Evolutionary conservation across 345 rosid species (phyloP).

Genomic region (Viola odorata): DNA sequence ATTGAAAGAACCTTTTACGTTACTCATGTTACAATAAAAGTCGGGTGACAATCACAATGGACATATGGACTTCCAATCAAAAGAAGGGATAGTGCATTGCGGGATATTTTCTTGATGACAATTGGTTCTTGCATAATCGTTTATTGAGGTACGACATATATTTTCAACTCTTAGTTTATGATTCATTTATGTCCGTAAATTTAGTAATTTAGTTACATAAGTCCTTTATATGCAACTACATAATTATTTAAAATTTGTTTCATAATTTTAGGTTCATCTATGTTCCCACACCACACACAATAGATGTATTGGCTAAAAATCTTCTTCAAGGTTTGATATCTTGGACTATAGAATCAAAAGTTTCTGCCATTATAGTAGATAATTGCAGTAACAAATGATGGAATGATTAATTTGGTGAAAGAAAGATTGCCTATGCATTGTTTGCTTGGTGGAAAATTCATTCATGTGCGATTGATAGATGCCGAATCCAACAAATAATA

Average conservation of each 20-base stretch:
- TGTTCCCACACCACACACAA: no score
- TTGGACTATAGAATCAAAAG: no score
- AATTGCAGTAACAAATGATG: conserved; percentile 1
- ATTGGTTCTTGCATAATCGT: neutral
- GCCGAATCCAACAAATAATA: no score
- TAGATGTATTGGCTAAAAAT: no score
- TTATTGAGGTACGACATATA: neutral
- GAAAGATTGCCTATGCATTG: neutral
- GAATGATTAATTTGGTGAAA: neutral
- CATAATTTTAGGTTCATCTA: no score
- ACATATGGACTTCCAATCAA: conserved; percentile 6
- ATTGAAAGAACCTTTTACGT: neutral
- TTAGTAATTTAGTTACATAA: no score
- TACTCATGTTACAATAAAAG: neutral
- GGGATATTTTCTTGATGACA: conserved; percentile 1
- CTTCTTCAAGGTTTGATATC: no score
- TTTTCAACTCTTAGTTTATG: neutral
- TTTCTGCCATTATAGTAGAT: neutral
- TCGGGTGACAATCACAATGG: neutral
- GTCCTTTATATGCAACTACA: neutral
- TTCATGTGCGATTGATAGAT: neutral
- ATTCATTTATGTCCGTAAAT: no score
- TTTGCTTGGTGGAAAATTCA: neutral
- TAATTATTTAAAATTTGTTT: no score
- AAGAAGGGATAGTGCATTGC: conserved; percentile 5